These are phyloP conservation scores for Ustulina deusta DNA, from an alignment of 2,329 filamentous ascomycete species.

Conservation along the genomic window DNA sequence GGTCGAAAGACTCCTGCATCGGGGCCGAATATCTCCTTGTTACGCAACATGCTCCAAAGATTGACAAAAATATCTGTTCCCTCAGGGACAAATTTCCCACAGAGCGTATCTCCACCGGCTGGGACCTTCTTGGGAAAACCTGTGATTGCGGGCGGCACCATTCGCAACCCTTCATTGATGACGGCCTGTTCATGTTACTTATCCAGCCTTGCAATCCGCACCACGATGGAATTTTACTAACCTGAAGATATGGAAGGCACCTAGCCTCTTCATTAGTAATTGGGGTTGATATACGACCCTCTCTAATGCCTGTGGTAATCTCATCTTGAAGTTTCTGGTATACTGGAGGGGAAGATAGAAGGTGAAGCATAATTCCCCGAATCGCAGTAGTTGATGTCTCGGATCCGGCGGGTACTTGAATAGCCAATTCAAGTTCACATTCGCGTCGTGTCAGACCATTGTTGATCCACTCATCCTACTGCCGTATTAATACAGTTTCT, in stretches of 20 bases:
- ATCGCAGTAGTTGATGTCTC: constrained; percentile 45
- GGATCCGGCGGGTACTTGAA: constrained; percentile 44
- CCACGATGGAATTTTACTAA: constrained; percentile 10
- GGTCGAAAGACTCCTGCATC: constrained; percentile 45
- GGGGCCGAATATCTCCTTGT: constrained; percentile 44
- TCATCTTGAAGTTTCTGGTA: constrained; percentile 42
- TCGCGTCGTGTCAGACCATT: constrained; percentile 43
- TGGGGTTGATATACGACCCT: constrained; percentile 43
- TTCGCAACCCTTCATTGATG: constrained; percentile 46
- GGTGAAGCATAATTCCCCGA: constrained; percentile 41
- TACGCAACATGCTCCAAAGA: constrained; percentile 41
- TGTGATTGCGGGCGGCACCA: constrained; percentile 41
- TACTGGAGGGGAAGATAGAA: constrained; percentile 39
- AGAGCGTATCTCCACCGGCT: constrained; percentile 43
- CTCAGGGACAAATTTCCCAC: constrained; percentile 42
- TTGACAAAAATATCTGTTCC: constrained; percentile 46
- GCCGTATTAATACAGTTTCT: not conserved
- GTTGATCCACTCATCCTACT: constrained; percentile 46
- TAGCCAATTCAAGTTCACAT: constrained; percentile 45
- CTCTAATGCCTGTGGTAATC: constrained; percentile 37
- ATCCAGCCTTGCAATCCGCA: not conserved
- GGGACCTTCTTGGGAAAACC: constrained; percentile 47
- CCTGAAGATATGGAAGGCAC: constrained; percentile 45
- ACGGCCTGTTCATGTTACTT: constrained; percentile 40
- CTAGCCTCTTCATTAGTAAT: constrained; percentile 44